Conservation (phyloP, 768 basidiomycete genomes). For the Pleurotus platypus region DNA sequence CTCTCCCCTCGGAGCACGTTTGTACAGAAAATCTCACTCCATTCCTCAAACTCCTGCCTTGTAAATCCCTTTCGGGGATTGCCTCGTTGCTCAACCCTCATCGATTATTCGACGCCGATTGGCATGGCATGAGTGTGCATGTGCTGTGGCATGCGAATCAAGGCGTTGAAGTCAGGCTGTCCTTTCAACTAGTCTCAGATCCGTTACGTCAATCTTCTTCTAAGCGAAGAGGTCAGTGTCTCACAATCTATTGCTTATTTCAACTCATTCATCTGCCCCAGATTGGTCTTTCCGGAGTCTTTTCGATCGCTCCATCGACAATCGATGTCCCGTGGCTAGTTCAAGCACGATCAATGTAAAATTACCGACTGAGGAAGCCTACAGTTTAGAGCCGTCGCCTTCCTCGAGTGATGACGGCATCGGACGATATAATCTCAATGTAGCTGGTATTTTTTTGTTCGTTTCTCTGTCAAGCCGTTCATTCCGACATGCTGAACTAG, state of each 20-base stretch:
- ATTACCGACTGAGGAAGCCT: conserved; percentile 38
- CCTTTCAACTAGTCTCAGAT: conserved; percentile 76
- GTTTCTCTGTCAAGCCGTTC: neutral
- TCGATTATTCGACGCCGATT: conserved; percentile 82
- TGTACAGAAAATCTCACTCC: conserved; percentile 98
- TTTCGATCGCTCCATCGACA: conserved; percentile 64
- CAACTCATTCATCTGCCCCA: conserved; percentile 19
- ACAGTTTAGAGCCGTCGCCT: conserved; percentile 53
- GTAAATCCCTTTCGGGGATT: conserved; percentile 84
- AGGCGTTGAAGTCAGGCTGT: conserved; percentile 64
- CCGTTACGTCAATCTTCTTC: conserved; percentile 56
- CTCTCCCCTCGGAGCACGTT: conserved; percentile 80
- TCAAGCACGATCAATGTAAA: conserved; percentile 52
- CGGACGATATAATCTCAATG: conserved; percentile 46
- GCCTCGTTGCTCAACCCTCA: conserved; percentile 83
- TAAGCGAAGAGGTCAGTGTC: conserved; percentile 49
- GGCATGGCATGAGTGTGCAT: conserved; percentile 86
- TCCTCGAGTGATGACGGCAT: conserved; percentile 24
- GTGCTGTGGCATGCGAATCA: conserved; percentile 55
- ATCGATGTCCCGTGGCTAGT: conserved; percentile 65
- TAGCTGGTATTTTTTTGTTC: conserved; percentile 30
- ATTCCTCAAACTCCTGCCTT: conserved; percentile 91
- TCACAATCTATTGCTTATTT: neutral
- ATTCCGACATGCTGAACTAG: conserved; percentile 22
- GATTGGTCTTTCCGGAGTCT: conserved; percentile 74